phyloP scores from a whole-genome alignment of 2,329 filamentous ascomycete species.

The Seiridium cupressi region DNA sequence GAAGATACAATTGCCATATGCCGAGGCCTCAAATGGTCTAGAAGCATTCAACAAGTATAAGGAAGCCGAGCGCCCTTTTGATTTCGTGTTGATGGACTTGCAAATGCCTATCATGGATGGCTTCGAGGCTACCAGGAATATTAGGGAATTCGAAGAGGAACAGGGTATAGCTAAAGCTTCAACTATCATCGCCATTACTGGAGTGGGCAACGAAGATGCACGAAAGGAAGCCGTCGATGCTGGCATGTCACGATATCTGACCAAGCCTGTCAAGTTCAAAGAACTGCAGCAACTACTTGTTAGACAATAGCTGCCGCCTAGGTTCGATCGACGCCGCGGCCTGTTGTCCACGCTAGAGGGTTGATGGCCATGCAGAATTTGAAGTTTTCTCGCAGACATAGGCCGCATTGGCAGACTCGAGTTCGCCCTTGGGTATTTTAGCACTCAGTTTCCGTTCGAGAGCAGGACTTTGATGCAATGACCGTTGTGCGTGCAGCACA shows the following conservation, averaged over 20 bases:
- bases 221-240: conserved; percentile 43
- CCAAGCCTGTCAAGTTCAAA: conserved; percentile 41
- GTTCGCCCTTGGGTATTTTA: no score
- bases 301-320: neutral
- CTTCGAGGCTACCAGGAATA: conserved; percentile 35
- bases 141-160: conserved; percentile 38
- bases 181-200: conserved; percentile 43
- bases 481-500: no score
- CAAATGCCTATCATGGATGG: conserved; percentile 46
- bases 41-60: conserved; percentile 95
- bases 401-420: no score
- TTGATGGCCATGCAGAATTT: no score
- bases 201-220: conserved; percentile 39
- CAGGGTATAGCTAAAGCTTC: conserved; percentile 30
- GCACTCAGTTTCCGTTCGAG: no score
- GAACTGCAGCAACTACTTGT: conserved; percentile 19
- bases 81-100: conserved; percentile 91
- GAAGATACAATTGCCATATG: conserved; percentile 89
- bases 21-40: conserved; percentile 89
- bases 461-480: no score
- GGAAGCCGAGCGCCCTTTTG: conserved; percentile 71
- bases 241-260: conserved; percentile 45
- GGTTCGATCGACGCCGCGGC: no score
- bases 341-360: no score
- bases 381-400: no score